Conservation (phyloP, 2,329 filamentous ascomycete genomes). For the Beauveria bassiana region DNA sequence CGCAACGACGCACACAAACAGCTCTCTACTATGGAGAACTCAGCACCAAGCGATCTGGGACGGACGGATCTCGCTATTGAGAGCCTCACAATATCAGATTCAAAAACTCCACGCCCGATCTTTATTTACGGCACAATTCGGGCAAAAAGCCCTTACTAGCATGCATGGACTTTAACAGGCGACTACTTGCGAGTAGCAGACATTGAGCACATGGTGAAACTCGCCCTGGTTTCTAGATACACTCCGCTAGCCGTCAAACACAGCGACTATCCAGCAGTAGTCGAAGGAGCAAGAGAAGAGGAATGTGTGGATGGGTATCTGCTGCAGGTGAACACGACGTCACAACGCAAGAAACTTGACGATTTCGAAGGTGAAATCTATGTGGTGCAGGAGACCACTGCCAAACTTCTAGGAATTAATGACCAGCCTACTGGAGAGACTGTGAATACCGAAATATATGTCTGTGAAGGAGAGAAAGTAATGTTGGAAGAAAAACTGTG, state of each 20-base stretch:
- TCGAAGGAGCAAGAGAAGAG: constrained; percentile 3
- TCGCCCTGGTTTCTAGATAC: constrained; percentile 12
- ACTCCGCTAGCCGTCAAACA: constrained; percentile 15
- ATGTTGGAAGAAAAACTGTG: constrained; percentile 16
- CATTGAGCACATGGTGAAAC: constrained; percentile 1
- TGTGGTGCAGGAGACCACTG: constrained; percentile 10
- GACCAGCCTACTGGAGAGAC: constrained; percentile 1
- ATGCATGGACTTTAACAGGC: constrained; percentile 23
- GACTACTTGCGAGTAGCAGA: constrained; percentile 14
- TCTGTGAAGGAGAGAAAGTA: constrained; percentile 20
- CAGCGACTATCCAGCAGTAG: constrained; percentile 20
- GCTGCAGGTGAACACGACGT: constrained; percentile 15
- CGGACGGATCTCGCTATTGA: too few species aligned
- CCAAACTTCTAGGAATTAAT: constrained; percentile 5
- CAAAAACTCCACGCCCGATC: constrained; percentile 11
- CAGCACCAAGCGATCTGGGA: too few species aligned
- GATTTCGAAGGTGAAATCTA: constrained; percentile 25
- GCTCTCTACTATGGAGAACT: too few species aligned
- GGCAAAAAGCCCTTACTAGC: constrained; percentile 20
- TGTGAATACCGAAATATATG: constrained; percentile 24
- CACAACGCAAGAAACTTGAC: constrained; percentile 24
- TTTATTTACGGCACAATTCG: constrained; percentile 25
- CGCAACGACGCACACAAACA: too few species aligned
- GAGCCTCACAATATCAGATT: too few species aligned
- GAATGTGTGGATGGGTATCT: constrained; percentile 21